These are phyloP conservation scores for Brasilioporus rufonigricans DNA, from an alignment of 768 basidiomycete species.

Conservation along the genomic window DNA sequence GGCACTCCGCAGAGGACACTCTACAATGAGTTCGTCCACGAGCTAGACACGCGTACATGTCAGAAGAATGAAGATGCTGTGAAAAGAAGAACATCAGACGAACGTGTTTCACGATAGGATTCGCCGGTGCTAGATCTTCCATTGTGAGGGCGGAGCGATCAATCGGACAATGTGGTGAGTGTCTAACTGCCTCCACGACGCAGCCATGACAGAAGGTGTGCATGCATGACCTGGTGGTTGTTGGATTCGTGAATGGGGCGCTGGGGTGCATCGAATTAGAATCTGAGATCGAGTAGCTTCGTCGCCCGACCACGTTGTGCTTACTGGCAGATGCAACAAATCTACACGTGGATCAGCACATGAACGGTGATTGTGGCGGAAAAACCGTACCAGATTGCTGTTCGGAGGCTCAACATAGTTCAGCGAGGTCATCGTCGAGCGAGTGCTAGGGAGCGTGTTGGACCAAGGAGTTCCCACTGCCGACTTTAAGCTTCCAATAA, in stretches of 20 bases:
- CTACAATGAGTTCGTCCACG: slow-evolving; percentile 77
- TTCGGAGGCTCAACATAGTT: slow-evolving; percentile 65
- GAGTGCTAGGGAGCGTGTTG: slow-evolving; percentile 7
- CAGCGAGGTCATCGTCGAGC: slow-evolving; percentile 25
- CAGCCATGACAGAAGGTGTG: slow-evolving; percentile 90
- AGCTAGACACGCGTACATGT: slow-evolving; percentile 45
- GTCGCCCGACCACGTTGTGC: slow-evolving; percentile 4
- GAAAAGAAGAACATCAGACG: slow-evolving; percentile 12
- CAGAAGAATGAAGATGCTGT: slow-evolving; percentile 1
- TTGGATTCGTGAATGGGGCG: slow-evolving; percentile 73
- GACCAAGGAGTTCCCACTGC: neutral
- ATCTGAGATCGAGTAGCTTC: slow-evolving; percentile 5
- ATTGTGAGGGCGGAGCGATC: slow-evolving; percentile 66
- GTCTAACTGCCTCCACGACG: slow-evolving; percentile 63
- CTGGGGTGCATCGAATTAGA: slow-evolving; percentile 31
- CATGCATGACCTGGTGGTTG: slow-evolving; percentile 68
- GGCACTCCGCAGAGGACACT: slow-evolving; percentile 57
- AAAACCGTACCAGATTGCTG: slow-evolving; percentile 53
- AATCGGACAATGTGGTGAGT: slow-evolving; percentile 77
- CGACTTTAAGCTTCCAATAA: slow-evolving; percentile 4
- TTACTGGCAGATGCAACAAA: slow-evolving; percentile 78
- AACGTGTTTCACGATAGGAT: slow-evolving; percentile 67
- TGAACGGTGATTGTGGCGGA: neutral
- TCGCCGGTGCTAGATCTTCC: slow-evolving; percentile 64
- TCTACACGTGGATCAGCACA: slow-evolving; percentile 37